phyloP scores from a whole-genome alignment of 2,329 filamentous ascomycete species.

The Scopulariopsis brevicaulis region DNA sequence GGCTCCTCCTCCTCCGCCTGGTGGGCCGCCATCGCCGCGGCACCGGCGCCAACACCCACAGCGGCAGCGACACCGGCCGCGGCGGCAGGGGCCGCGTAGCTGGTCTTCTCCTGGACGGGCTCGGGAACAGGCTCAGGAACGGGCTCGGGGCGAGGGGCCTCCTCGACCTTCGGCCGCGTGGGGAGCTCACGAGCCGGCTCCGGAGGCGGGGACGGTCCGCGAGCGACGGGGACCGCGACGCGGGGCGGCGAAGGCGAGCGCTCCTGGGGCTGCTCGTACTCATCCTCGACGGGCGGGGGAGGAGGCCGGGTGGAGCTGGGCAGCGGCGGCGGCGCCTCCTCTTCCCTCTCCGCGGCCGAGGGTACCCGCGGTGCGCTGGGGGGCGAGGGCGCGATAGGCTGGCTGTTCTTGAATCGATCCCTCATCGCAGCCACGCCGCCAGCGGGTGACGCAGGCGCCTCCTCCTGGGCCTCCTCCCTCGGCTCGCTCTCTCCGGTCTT shows the following conservation, averaged over 20 bases:
- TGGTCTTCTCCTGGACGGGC: conserved; percentile 4
- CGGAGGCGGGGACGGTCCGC: conserved; percentile 24
- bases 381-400: conserved; percentile 44
- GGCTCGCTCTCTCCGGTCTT: conserved; percentile 42
- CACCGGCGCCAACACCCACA: background rate
- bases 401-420: conserved; percentile 71
- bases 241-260: conserved; percentile 66
- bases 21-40: conserved; percentile 1
- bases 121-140: background rate
- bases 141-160: background rate
- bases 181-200: conserved; percentile 5
- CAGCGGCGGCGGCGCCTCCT: conserved; percentile 29
- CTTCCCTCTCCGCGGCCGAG: conserved; percentile 1
- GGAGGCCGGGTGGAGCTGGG: conserved; percentile 58
- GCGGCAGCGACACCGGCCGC: background rate
- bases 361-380: conserved; percentile 30
- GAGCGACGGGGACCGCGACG: conserved; percentile 74
- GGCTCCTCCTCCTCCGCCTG: conserved; percentile 6
- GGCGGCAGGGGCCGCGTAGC: conserved; percentile 1
- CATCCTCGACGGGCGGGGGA: conserved; percentile 41
- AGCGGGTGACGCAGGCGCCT: conserved; percentile 31
- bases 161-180: conserved; percentile 1
- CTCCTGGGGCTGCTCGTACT: conserved; percentile 44
- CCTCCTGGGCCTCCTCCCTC: conserved; percentile 14
- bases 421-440: conserved; percentile 64